Base-by-base conservation (phyloP, 306 rosid genomes). In the Cucumis hystrix region DNA sequence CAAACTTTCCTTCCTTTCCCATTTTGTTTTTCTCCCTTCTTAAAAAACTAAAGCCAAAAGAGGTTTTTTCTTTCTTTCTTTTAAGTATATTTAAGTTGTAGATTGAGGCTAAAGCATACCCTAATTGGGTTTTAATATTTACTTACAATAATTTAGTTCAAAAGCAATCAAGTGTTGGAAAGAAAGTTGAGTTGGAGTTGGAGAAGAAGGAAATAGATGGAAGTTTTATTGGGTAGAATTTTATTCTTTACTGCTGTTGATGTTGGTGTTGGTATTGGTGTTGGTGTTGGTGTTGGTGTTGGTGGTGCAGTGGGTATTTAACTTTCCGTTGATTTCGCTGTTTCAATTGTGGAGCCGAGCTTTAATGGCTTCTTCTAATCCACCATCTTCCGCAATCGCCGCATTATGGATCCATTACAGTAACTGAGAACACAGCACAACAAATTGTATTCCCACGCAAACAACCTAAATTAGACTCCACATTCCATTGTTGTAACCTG, bases 371-470 rank as follows among this genome's bases (percentile, higher is more conserved):
- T 67, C 74, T 67, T 39, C 33, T 11, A 77, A 47, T 78, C 78
- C 83, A 76, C 84, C 41, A 58, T 77, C 86, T 63, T 79, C 97
- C 98, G 97, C 87, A 80, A 96, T 91, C 82, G 77, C 81, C 92
- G 97, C 89, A 63, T 60, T 65, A 56, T 78, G 60, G 57, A 16
- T 37, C 49, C 21, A 75, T 79, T 15, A 57, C 49, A 71, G 76
- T 82, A 60, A 66, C 75, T 69, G 28, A 74, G 78, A 64, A 75
- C 56, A 54, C 28, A 3, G 37, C 37, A 61, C 28, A 20, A 40
- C 74, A 17, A 18, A 37, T 7, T 65, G 25, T 17, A 4, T 65
- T 37, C 72, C 72, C 62, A n/a, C 70, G 14, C 68, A 45, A 20
- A 10, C 6, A 21, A 43, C 35, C 52, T 4, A 39, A 65, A 21